phyloP scores from a whole-genome alignment of 495 filamentous ascomycete genomes.

The Articulospora tetracladia region DNA sequence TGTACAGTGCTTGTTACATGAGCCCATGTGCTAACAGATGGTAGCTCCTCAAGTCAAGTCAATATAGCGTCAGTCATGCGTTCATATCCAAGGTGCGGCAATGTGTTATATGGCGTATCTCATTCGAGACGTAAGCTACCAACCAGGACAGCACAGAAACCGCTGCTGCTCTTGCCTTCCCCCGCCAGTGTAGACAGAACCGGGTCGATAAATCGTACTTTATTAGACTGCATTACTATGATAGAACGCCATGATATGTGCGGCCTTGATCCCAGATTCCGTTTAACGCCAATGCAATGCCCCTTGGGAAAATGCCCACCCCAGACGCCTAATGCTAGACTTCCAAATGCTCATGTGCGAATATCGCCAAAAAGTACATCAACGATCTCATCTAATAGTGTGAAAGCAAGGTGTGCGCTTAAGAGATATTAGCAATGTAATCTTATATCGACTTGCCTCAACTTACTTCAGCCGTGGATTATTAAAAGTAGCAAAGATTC shows the following conservation, averaged over 20 bases:
- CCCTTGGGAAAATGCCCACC: not conserved
- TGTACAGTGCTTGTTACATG: too few relatives aligned
- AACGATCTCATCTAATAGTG: conserved; percentile 74
- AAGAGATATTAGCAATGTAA: not conserved
- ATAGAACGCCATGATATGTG: not conserved
- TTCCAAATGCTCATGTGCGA: conserved; percentile 15
- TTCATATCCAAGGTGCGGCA: too few relatives aligned
- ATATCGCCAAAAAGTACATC: conserved; percentile 61
- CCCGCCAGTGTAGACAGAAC: too few relatives aligned
- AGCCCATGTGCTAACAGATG: too few relatives aligned
- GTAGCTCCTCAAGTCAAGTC: too few relatives aligned
- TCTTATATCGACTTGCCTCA: not conserved
- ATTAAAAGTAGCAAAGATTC: conserved; percentile 79
- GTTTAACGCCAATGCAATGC: not conserved
- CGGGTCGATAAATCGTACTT: too few relatives aligned
- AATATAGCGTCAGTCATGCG: too few relatives aligned
- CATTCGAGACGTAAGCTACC: too few relatives aligned
- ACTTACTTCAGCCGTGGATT: conserved; percentile 68
- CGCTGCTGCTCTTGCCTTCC: too few relatives aligned
- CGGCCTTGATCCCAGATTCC: not conserved
- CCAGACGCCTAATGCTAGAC: conserved; percentile 26
- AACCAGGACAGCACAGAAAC: too few relatives aligned
- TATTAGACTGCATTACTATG: too few relatives aligned
- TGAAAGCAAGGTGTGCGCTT: conserved; percentile 75
- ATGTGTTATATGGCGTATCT: too few relatives aligned